Percentiles rank a stretch among this genome's conserved stretches.
Evolutionary conservation across 2,329 filamentous ascomycete species (phyloP).

Genomic region (Cercospora citrullina): DNA sequence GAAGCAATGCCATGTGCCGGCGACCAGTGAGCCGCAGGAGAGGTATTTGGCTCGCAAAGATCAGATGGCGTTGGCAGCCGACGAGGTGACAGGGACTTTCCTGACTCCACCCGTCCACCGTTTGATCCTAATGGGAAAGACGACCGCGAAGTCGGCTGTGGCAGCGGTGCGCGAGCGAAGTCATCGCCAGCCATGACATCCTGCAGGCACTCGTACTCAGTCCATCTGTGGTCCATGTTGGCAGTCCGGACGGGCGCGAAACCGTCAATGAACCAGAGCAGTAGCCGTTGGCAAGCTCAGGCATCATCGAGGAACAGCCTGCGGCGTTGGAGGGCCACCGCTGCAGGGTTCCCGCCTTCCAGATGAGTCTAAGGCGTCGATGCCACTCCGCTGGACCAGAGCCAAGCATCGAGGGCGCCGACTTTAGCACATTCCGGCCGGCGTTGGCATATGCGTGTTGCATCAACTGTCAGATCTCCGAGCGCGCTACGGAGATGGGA

Average conservation of each 20-base stretch:
- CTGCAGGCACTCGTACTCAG: not conserved
- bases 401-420: slow-evolving; percentile 5
- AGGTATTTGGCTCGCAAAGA: not conserved
- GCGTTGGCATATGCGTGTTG: slow-evolving; percentile 15
- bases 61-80: not conserved
- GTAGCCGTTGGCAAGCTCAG: not conserved
- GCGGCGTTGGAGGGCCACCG: not conserved
- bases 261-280: not conserved
- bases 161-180: not conserved
- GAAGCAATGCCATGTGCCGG: not conserved
- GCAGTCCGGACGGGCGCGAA: not conserved
- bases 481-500: slow-evolving; percentile 24
- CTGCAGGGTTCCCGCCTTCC: not conserved
- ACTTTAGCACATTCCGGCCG: slow-evolving; percentile 10
- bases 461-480: slow-evolving; percentile 20
- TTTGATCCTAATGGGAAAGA: not conserved
- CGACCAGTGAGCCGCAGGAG: not conserved
- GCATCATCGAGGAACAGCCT: not conserved
- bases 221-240: not conserved
- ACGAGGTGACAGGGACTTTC: not conserved
- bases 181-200: slow-evolving; percentile 6
- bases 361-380: not conserved
- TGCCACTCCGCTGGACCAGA: not conserved
- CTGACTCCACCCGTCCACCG: slow-evolving; percentile 11
- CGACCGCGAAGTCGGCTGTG: not conserved